These are phyloP conservation scores for Lentinula aciculospora DNA, from an alignment of 768 basidiomycete genomes.

Conservation along the genomic window DNA sequence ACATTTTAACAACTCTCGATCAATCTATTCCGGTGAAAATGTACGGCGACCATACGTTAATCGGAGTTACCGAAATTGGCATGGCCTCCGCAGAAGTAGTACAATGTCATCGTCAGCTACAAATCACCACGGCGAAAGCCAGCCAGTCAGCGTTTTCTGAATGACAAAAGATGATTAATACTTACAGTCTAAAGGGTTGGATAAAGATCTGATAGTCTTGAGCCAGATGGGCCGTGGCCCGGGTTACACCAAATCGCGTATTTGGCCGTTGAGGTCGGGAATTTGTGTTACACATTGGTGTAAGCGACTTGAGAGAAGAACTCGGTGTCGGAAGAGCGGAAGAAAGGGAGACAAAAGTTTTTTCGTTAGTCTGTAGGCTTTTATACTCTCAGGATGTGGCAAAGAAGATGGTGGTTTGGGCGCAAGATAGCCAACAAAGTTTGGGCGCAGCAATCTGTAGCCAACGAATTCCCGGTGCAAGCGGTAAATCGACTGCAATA, in stretches of 20 bases:
- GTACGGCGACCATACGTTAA: not conserved
- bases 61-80: not conserved
- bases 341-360: not conserved
- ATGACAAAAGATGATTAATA: not conserved
- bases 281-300: not conserved
- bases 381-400: slow-evolving; percentile 69
- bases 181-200: not conserved
- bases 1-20: not conserved
- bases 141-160: not conserved
- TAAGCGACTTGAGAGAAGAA: not conserved
- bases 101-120: not conserved
- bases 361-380: slow-evolving; percentile 82
- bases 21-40: not conserved
- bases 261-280: not conserved
- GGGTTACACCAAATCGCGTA: not conserved
- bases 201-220: not conserved
- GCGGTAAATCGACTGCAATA: not conserved
- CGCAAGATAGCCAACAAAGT: slow-evolving; percentile 2
- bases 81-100: not conserved
- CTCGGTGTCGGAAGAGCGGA: not conserved
- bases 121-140: not conserved
- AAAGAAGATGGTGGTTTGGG: slow-evolving; percentile 77
- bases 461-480: not conserved
- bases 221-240: not conserved
- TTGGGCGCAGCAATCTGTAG: slow-evolving; percentile 38